Evolutionary conservation across 805 yeast genomes (phyloP).

Genomic region (Maudiozyma barnettii): DNA sequence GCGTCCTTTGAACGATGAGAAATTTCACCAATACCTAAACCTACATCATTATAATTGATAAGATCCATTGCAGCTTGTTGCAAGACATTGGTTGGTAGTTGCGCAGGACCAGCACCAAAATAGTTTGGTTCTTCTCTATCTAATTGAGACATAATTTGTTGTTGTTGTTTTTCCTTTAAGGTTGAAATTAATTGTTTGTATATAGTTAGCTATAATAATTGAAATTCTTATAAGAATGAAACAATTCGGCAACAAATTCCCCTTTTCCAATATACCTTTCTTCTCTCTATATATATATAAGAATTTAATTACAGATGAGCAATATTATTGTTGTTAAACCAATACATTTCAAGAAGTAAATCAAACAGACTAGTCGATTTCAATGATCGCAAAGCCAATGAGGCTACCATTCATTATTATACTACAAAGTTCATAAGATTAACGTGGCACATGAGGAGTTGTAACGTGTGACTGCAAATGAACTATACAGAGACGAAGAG

Average conservation of each 20-base stretch:
- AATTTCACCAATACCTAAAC: conserved; percentile 90
- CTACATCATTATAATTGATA: conserved; percentile 55
- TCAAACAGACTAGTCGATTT: too few relatives aligned
- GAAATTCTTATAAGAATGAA: neutral
- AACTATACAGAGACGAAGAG: too few relatives aligned
- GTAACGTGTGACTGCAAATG: neutral
- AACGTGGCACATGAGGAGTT: too few relatives aligned
- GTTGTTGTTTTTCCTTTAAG: too few relatives aligned
- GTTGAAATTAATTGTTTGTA: too few relatives aligned
- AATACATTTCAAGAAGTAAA: too few relatives aligned
- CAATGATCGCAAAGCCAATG: too few relatives aligned
- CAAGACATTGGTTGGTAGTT: conserved; percentile 72
- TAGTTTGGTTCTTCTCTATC: conserved; percentile 67
- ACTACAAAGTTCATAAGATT: too few relatives aligned
- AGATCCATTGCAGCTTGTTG: conserved; percentile 83
- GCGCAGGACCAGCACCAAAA: conserved; percentile 99
- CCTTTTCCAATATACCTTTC: neutral
- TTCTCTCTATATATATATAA: neutral
- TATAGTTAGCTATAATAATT: too few relatives aligned
- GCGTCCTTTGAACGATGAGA: conserved; percentile 92
- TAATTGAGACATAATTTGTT: conserved; percentile 16
- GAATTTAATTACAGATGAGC: neutral
- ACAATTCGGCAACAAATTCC: neutral
- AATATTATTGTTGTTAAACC: neutral
- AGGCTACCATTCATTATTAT: too few relatives aligned